Conservation (phyloP, 331 rosid genomes). For the Phaseolus coccineus region DNA sequence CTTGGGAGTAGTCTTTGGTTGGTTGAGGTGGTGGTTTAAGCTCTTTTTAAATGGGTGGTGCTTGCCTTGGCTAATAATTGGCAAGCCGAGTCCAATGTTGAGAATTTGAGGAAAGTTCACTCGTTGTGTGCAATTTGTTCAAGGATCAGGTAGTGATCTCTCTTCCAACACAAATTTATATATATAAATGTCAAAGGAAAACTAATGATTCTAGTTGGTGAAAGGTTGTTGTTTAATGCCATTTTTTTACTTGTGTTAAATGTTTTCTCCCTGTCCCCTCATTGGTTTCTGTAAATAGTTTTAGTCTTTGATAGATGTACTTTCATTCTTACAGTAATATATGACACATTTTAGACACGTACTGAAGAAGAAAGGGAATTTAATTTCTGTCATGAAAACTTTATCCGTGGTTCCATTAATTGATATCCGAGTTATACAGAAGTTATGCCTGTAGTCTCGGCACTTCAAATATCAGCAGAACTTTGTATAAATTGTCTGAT, state of each 20-base stretch:
- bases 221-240: conserved; percentile 61
- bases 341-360: conserved; percentile 36
- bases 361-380: conserved; percentile 43
- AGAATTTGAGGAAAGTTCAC: conserved; percentile 49
- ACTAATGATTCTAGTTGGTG: conserved; percentile 66
- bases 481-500: conserved; percentile 24
- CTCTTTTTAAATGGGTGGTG: conserved; percentile 42
- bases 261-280: conserved; percentile 29
- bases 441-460: neutral
- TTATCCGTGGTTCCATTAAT: conserved; percentile 15
- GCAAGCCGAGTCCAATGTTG: conserved; percentile 48
- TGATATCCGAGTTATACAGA: neutral
- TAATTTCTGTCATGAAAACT: conserved; percentile 35
- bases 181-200: conserved; percentile 61
- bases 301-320: conserved; percentile 38
- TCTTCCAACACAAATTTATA: conserved; percentile 47
- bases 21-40: conserved; percentile 34
- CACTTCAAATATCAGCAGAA: conserved; percentile 4
- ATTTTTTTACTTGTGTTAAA: conserved; percentile 38
- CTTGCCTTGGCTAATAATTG: conserved; percentile 49
- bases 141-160: conserved; percentile 60
- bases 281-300: conserved; percentile 54
- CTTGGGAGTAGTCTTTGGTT: conserved; percentile 73
- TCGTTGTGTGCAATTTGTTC: conserved; percentile 47
- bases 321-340: conserved; percentile 42